Conservation (phyloP, 1,139 yeast species). For the Lodderomyces parapsilosis region DNA sequence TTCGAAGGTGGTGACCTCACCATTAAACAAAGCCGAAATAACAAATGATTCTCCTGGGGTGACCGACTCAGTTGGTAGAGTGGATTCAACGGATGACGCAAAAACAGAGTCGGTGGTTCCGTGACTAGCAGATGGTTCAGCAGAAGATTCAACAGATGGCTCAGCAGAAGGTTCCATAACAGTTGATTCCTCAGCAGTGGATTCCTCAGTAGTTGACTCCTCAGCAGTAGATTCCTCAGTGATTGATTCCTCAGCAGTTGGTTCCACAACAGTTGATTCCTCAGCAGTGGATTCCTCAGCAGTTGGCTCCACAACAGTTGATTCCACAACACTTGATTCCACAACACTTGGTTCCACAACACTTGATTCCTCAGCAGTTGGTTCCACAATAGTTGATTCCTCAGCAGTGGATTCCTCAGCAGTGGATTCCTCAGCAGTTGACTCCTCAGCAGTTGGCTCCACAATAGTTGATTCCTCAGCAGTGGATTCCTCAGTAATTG, state of each 20-base stretch:
- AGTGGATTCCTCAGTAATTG: background rate
- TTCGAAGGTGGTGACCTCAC: conserved; percentile 2
- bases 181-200: too few relatives aligned
- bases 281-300: background rate
- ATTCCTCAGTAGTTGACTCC: background rate
- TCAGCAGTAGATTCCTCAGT: too few relatives aligned
- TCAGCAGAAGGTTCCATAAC: too few relatives aligned
- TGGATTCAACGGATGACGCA: background rate
- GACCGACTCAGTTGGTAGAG: conserved; percentile 1
- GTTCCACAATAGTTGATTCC: background rate
- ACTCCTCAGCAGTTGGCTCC: conserved; percentile 1
- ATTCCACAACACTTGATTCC: too few relatives aligned
- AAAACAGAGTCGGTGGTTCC: too few relatives aligned
- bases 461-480: background rate
- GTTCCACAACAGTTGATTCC: conserved; percentile 3
- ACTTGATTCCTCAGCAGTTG: too few relatives aligned
- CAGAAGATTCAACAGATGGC: too few relatives aligned
- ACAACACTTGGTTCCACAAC: too few relatives aligned
- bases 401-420: too few relatives aligned
- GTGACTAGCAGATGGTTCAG: background rate
- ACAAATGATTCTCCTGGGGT: conserved; percentile 27
- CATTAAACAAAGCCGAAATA: conserved; percentile 13
- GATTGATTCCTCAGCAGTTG: background rate
- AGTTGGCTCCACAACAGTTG: background rate
- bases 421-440: background rate